Base-by-base conservation (phyloP, 1,284 basidiomycete genomes). In the Cryptococcus sp. region DNA sequence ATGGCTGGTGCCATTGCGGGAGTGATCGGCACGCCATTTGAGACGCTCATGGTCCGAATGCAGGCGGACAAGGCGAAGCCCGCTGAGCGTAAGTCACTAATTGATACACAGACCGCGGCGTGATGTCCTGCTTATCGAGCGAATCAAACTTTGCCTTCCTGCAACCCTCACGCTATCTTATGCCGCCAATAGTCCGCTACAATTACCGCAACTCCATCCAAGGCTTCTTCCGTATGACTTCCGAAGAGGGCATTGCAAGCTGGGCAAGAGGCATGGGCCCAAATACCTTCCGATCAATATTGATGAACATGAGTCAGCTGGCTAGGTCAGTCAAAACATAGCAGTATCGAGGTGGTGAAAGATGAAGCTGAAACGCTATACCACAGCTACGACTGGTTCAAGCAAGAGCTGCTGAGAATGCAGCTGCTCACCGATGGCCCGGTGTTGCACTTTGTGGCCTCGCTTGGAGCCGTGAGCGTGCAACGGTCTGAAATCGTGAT, bases 261-360 rank as follows among this genome's bases (percentile, higher is more conserved):
- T 84, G 93, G 52, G 82, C 79, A 30, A 85, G 92, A 41, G 92
- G 92, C n/a, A 83, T 90, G 7, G 87, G 84, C 0, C 92, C 92
- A 1, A 95, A 94, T 69, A 86, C 91, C 11, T 86, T 92, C 72
- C 85, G 92, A 73, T 88, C 90, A 1, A 74, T 94, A 3, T 78
- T 95, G 62, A 94, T 94, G 92, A 94, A 93, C 76, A 89, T 90
- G 45, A 89, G 87, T 75, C 92, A 95, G 76, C 85, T 94, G 17
- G 91, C 90, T 3, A 91, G 89, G 85, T 90, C 69, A 5, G 10
- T n/a, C 19, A 19, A 20, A 13, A 47, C 39, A 27, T 19, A 20
- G 35, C 13, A n/a, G n/a, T 38, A 5, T 43, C 25, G 17, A 49
- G 43, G 35, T 15, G 13, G 39, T 11, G 23, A 6, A 20, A 48